Evolutionary conservation across 768 basidiomycete genomes (phyloP), one percentile per base, ranked within the genome.

Genomic region (Suillus ampliporus): DNA sequence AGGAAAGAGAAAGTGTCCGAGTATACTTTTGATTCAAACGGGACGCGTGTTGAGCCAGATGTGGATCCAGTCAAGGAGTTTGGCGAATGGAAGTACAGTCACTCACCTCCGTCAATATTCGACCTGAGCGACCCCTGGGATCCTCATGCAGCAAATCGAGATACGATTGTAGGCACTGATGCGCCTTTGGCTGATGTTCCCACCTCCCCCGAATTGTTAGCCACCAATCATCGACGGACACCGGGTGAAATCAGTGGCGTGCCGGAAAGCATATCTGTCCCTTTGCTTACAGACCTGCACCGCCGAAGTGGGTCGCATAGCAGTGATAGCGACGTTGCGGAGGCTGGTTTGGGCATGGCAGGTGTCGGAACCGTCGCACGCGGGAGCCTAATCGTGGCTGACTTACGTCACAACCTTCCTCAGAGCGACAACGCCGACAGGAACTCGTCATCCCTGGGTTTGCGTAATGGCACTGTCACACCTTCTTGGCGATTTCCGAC

Each of bases 341-440:
- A 74, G 60, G 73, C 69, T 44, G 75, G 64, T 37, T 44, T 46
- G 60, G 76, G 80, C 21, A 82, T 84, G 83, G 78, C 79, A 11
- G 83, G 83, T 10, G 64, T 84, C 10, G 83, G 83, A 14, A 84
- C 83, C 2, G 77, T 75, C 5, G 75, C 74, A 35, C 67, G 80
- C 3, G 70, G 77, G 28, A 74, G 78, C 62, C 46, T 66, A 44
- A 67, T 77, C 53, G 67, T 68, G 57, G 4, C 58, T 5, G 63
- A 48, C 21, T 17, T 69, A 4, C 64, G 60, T 8, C 60, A 50
- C n/a, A 35, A 34, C 48, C 65, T 66, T n/a, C 40, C 56, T 58
- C 67, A 68, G 14, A 63, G 34, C 14, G 68, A 68, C 40, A 68
- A 51, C n/a, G 59, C 60, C 44, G 66, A 52, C 37, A 26, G 37